Conservation (phyloP, 495 filamentous ascomycete species). For the Penicillium ochrochloron region DNA sequence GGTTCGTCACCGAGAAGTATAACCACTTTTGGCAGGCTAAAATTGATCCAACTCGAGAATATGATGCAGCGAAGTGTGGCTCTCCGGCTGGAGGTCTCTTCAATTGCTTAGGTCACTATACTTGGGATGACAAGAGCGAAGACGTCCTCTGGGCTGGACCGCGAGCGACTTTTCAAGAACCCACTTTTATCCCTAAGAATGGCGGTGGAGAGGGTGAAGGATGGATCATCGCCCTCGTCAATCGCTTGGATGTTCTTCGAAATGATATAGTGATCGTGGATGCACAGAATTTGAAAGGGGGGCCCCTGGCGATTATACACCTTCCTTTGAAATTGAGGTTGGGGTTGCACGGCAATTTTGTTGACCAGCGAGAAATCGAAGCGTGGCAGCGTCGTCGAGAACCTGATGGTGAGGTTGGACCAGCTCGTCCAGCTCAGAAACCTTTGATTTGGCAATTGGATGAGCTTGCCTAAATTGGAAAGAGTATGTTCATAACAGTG, state of each 20-base stretch:
- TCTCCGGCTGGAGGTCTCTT: slow-evolving; percentile 22
- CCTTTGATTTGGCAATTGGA: background rate
- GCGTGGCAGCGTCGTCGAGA: slow-evolving; percentile 4
- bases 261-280: slow-evolving; percentile 59
- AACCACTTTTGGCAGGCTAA: slow-evolving; percentile 58
- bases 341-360: slow-evolving; percentile 26
- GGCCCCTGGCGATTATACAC: slow-evolving; percentile 46
- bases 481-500: background rate
- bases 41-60: slow-evolving; percentile 49
- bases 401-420: slow-evolving; percentile 3
- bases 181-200: background rate
- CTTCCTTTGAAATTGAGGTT: slow-evolving; percentile 21
- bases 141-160: slow-evolving; percentile 33
- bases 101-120: slow-evolving; percentile 54
- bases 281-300: slow-evolving; percentile 46
- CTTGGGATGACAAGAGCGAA: slow-evolving; percentile 33
- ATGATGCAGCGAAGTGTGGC: slow-evolving; percentile 42
- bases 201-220: slow-evolving; percentile 41
- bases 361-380: slow-evolving; percentile 21
- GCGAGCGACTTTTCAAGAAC: slow-evolving; percentile 37
- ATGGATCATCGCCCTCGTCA: slow-evolving; percentile 59
- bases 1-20: slow-evolving; percentile 56
- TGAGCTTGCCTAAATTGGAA: background rate
- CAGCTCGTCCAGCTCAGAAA: background rate
- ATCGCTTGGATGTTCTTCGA: slow-evolving; percentile 53